Evolutionary conservation across 2,329 filamentous ascomycete species (phyloP).

Genomic region (Penicillium sp.): DNA sequence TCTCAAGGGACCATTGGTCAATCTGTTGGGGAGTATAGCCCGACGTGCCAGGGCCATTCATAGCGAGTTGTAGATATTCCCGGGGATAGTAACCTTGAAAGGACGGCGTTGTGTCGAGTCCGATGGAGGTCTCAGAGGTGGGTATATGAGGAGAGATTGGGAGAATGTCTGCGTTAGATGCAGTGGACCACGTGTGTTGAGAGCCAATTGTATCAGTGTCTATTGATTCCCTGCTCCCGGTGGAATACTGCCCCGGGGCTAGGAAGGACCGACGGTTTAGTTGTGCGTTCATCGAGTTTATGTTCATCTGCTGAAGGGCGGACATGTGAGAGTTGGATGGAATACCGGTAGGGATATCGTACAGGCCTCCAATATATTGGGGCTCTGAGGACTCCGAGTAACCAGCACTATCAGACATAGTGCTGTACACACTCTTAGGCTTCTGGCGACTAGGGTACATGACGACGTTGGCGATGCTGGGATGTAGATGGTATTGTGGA

Average conservation of each 20-base stretch:
- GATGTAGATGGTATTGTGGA: neutral
- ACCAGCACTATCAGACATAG: constrained; percentile 2
- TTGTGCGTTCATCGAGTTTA: constrained; percentile 3
- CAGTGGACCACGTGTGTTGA: constrained; percentile 16
- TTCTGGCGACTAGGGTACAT: constrained; percentile 4
- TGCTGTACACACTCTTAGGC: neutral
- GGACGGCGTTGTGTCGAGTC: constrained; percentile 8
- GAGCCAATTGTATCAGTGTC: constrained; percentile 15
- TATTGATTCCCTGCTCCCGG: constrained; percentile 10
- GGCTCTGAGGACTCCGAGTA: neutral
- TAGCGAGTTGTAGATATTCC: neutral
- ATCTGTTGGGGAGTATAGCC: constrained; percentile 17
- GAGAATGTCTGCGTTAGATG: constrained; percentile 12
- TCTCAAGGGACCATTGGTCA: constrained; percentile 18
- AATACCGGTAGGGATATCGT: constrained; percentile 8
- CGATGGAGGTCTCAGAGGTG: constrained; percentile 4
- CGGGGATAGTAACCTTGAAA: constrained; percentile 13
- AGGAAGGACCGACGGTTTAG: constrained; percentile 12
- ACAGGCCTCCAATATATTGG: constrained; percentile 7
- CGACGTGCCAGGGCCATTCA: neutral
- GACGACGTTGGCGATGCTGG: neutral
- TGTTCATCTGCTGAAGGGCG: constrained; percentile 5
- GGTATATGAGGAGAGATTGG: constrained; percentile 4
- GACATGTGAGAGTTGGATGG: constrained; percentile 2
- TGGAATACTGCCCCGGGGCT: constrained; percentile 10